Evolutionary conservation across 2,329 filamentous ascomycete species (phyloP).

Genomic region (Polychaeton citri): DNA sequence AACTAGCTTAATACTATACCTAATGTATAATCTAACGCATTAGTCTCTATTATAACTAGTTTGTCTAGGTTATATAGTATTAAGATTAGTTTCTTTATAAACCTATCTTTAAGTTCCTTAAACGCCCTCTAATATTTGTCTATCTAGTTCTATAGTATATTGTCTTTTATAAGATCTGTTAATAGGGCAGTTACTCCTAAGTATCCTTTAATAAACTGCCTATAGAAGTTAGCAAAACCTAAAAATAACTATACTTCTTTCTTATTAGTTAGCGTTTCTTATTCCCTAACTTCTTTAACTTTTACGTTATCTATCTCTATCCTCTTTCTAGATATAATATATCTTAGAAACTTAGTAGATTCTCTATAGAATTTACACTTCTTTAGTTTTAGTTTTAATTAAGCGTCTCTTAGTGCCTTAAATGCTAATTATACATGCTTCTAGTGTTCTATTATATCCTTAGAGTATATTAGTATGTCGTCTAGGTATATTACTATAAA

Average conservation of each 20-base stretch:
- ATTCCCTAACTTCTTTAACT: slow-evolving; percentile 13
- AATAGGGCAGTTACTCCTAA: slow-evolving; percentile 1
- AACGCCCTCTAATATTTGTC: slow-evolving; percentile 1
- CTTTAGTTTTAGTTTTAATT: slow-evolving; percentile 9
- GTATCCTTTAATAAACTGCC: slow-evolving; percentile 5
- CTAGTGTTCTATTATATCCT: too few relatives aligned
- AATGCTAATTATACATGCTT: too few relatives aligned
- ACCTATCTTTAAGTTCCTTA: too few relatives aligned
- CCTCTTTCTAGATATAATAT: slow-evolving; percentile 14
- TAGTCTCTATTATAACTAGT: too few relatives aligned
- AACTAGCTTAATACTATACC: slow-evolving; percentile 3
- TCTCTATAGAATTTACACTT: slow-evolving; percentile 21
- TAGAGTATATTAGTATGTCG: neutral
- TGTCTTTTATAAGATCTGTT: neutral
- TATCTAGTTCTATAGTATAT: slow-evolving; percentile 1
- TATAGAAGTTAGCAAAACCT: slow-evolving; percentile 1
- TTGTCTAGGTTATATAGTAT: too few relatives aligned
- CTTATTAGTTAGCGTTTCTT: slow-evolving; percentile 9
- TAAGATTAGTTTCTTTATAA: too few relatives aligned
- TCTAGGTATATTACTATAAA: neutral
- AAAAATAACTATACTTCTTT: slow-evolving; percentile 12
- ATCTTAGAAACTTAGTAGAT: slow-evolving; percentile 18
- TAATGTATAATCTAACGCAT: too few relatives aligned
- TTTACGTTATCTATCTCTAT: slow-evolving; percentile 17
- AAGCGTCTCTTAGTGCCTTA: slow-evolving; percentile 3